Evolutionary conservation across 2,329 filamentous ascomycete genomes (phyloP).

Genomic region (Fusarium aywerte): DNA sequence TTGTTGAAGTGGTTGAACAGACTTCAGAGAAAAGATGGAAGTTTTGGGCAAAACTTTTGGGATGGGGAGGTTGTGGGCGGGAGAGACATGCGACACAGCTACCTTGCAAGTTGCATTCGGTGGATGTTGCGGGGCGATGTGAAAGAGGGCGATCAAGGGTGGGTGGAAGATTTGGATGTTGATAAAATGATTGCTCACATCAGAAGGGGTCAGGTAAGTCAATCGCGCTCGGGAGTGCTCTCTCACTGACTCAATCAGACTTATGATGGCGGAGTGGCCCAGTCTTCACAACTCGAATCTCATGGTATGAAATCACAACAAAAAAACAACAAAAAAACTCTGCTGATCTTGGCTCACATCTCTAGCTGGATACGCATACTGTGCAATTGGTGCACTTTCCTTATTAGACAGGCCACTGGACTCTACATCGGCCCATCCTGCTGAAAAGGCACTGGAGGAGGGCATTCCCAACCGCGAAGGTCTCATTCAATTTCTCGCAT

Average conservation of each 20-base stretch:
- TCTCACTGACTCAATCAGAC: conserved; percentile 60
- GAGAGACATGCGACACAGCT: conserved; percentile 87
- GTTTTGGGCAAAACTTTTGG: conserved; percentile 86
- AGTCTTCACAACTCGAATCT: conserved; percentile 81
- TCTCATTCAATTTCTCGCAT: conserved; percentile 67
- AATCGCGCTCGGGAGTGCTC: background rate
- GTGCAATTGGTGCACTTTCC: conserved; percentile 80
- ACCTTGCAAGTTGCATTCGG: conserved; percentile 81
- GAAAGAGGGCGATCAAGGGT: conserved; percentile 61
- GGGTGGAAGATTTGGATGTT: conserved; percentile 78
- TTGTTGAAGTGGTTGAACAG: conserved; percentile 78
- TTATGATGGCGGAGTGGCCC: conserved; percentile 86
- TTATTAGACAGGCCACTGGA: conserved; percentile 74
- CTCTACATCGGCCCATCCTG: conserved; percentile 20
- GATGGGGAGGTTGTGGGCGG: conserved; percentile 74
- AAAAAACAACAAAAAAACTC: too few relatives aligned
- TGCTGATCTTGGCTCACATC: conserved; percentile 15
- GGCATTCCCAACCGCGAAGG: conserved; percentile 50
- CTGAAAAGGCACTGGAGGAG: conserved; percentile 48
- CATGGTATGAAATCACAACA: conserved; percentile 68
- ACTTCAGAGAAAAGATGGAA: conserved; percentile 85
- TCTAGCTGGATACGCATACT: conserved; percentile 89
- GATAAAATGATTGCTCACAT: conserved; percentile 77
- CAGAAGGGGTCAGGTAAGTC: conserved; percentile 64
- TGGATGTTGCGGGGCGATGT: conserved; percentile 79